These are phyloP conservation scores for Protomyces inundatus DNA, from an alignment of 1,139 yeast species.

Conservation along the genomic window DNA sequence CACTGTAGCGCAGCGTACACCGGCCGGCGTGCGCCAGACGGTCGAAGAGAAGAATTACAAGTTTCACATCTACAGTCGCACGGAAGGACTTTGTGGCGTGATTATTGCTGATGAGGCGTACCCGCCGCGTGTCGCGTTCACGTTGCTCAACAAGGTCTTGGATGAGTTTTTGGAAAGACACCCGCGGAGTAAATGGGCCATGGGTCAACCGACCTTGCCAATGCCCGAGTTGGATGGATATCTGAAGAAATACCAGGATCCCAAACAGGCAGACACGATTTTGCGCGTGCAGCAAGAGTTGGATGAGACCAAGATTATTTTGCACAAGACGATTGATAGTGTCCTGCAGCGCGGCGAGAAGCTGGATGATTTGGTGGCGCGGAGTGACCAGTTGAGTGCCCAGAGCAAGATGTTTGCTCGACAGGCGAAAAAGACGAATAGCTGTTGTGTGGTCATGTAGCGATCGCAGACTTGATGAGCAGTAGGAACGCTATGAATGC, in stretches of 20 bases:
- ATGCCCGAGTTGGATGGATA: conserved; percentile 65
- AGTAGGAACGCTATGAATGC: no score
- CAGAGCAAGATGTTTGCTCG: conserved; percentile 91
- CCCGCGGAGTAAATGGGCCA: conserved; percentile 71
- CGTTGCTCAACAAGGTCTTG: conserved; percentile 78
- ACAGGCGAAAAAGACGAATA: conserved; percentile 79
- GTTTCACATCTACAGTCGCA: conserved; percentile 83
- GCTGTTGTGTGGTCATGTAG: conserved; percentile 80
- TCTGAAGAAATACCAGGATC: conserved; percentile 85
- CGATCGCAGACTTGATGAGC: no score
- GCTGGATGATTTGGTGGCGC: conserved; percentile 86
- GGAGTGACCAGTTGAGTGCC: conserved; percentile 84
- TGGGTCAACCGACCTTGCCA: conserved; percentile 26
- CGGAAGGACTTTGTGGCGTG: conserved; percentile 92
- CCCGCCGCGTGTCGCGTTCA: conserved; percentile 96
- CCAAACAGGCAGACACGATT: conserved; percentile 91
- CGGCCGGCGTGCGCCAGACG: conserved; percentile 85
- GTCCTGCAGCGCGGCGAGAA: conserved; percentile 96
- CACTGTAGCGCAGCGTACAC: conserved; percentile 84
- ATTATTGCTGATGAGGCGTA: conserved; percentile 90
- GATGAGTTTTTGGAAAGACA: conserved; percentile 86
- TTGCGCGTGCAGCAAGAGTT: conserved; percentile 97
- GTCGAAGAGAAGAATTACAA: conserved; percentile 69
- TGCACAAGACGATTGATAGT: conserved; percentile 91
- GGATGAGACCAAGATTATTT: conserved; percentile 93